A percentile compares a stretch with the other conserved stretches of the same genome.
Conservation (phyloP, 2,329 filamentous ascomycete genomes). For the Fusarium lateritium region DNA sequence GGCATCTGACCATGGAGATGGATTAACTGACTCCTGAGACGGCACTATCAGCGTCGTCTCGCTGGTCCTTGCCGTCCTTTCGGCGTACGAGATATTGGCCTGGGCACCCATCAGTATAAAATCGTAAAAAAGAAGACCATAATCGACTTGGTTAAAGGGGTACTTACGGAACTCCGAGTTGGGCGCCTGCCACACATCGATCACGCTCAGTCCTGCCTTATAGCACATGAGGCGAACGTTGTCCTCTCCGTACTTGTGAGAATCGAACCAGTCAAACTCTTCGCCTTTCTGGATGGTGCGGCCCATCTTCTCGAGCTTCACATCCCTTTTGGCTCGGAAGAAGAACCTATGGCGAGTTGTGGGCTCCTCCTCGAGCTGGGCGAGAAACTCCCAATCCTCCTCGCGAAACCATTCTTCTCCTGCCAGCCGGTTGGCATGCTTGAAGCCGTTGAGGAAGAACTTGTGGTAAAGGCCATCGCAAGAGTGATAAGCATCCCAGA, state of each 20-base stretch:
- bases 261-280: slow-evolving; percentile 61
- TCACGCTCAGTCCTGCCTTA: slow-evolving; percentile 56
- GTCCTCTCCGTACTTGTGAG: slow-evolving; percentile 58
- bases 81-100: slow-evolving; percentile 57
- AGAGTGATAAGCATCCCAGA: slow-evolving; percentile 59
- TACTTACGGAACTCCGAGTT: slow-evolving; percentile 58
- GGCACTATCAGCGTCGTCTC: slow-evolving; percentile 57
- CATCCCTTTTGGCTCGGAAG: slow-evolving; percentile 55
- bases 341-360: slow-evolving; percentile 59
- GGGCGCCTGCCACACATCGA: slow-evolving; percentile 56
- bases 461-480: slow-evolving; percentile 53
- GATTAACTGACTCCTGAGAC: slow-evolving; percentile 52
- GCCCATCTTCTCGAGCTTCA: slow-evolving; percentile 47
- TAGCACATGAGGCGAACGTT: slow-evolving; percentile 58
- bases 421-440: slow-evolving; percentile 55
- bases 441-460: slow-evolving; percentile 59
- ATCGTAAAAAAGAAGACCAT: slow-evolving; percentile 13
- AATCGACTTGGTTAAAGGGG: not conserved
- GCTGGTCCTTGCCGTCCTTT: slow-evolving; percentile 49
- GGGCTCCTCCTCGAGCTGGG: slow-evolving; percentile 54
- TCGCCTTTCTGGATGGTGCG: slow-evolving; percentile 51
- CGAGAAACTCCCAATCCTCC: slow-evolving; percentile 57
- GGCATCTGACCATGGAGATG: slow-evolving; percentile 18
- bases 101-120: slow-evolving; percentile 45
- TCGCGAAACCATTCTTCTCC: slow-evolving; percentile 55